These are phyloP conservation scores for Aspergillus sp. DNA, from an alignment of 2,329 filamentous ascomycete species.

Conservation along the genomic window DNA sequence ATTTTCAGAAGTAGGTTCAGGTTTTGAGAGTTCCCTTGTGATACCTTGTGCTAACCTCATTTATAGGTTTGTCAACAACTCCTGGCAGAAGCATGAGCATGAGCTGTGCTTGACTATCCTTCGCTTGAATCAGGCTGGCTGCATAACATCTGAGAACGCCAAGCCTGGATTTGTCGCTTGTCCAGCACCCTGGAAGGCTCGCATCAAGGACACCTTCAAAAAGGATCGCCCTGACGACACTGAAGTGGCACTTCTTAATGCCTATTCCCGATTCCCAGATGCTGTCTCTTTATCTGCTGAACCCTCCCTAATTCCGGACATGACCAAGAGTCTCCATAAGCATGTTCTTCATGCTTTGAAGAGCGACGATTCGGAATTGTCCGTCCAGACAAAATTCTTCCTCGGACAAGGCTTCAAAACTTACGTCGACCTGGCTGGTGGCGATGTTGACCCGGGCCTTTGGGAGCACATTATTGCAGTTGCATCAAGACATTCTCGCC, in stretches of 20 bases:
- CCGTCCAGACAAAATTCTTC: conserved; percentile 68
- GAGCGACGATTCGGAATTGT: conserved; percentile 57
- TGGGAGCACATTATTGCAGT: conserved; percentile 65
- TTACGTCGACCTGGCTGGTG: conserved; percentile 66
- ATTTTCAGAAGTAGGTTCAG: conserved; percentile 68
- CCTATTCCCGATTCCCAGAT: conserved; percentile 62
- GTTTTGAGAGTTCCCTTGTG: not conserved
- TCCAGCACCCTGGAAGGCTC: conserved; percentile 61
- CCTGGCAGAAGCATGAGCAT: conserved; percentile 69
- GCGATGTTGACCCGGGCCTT: conserved; percentile 58
- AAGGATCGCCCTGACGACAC: conserved; percentile 43
- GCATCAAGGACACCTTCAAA: conserved; percentile 69
- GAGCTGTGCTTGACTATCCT: conserved; percentile 68
- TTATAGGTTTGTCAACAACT: conserved; percentile 66
- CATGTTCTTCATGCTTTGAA: conserved; percentile 65
- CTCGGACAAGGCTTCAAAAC: conserved; percentile 71
- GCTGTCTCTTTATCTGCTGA: conserved; percentile 57
- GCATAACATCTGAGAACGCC: conserved; percentile 51
- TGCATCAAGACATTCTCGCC: conserved; percentile 63
- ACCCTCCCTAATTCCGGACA: conserved; percentile 63
- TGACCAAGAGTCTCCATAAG: conserved; percentile 62
- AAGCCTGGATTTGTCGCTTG: conserved; percentile 39
- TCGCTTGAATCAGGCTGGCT: conserved; percentile 50
- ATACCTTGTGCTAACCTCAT: conserved; percentile 14
- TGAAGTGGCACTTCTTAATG: conserved; percentile 66